Evolutionary conservation across 371 early-diverging fungal species (phyloP).

Genomic region (Mortierella sp.): DNA sequence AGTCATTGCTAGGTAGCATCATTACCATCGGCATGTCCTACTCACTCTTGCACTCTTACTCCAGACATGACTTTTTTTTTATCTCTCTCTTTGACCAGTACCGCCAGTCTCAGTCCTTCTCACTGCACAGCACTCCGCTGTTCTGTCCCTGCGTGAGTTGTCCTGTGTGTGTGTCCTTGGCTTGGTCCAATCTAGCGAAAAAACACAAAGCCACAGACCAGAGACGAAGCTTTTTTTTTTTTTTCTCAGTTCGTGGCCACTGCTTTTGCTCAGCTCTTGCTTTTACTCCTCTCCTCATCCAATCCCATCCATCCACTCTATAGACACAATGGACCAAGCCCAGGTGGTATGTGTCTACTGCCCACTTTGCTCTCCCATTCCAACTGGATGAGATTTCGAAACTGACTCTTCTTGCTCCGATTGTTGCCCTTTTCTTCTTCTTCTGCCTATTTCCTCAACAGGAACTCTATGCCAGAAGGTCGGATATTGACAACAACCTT

Average conservation of each 20-base stretch:
- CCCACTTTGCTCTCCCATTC: neutral
- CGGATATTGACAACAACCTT: constrained; percentile 73
- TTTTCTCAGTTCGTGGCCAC: neutral
- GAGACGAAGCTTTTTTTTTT: neutral
- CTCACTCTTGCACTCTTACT: no score
- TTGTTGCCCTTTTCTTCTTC: neutral
- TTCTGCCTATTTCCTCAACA: constrained; percentile 8
- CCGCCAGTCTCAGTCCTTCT: no score
- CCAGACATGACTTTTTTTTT: no score
- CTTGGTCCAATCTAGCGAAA: no score
- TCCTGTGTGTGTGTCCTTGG: no score
- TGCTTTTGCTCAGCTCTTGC: neutral
- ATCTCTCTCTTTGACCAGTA: no score
- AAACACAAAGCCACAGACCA: neutral
- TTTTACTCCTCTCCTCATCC: neutral
- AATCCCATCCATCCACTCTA: constrained; percentile 4
- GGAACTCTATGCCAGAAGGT: constrained; percentile 57
- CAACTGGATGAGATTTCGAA: neutral
- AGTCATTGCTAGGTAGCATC: no score
- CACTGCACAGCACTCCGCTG: neutral
- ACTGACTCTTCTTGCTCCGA: neutral
- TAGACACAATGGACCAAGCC: constrained; percentile 42
- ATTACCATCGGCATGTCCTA: no score
- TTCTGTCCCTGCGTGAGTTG: neutral
- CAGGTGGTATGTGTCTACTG: constrained; percentile 36